phyloP scores from a whole-genome alignment of 306 rosid species.

The Corylus avellana region DNA sequence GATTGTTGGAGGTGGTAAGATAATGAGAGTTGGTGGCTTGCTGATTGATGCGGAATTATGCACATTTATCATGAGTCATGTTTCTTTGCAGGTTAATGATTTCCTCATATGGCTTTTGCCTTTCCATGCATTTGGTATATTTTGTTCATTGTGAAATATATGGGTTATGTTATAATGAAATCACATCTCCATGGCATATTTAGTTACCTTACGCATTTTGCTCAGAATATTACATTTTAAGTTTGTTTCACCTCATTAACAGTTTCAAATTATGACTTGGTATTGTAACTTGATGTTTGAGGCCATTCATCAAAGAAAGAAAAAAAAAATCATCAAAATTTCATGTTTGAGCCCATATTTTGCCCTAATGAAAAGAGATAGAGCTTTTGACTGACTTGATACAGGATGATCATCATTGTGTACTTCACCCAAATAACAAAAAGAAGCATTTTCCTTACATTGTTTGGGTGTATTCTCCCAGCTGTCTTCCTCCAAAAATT shows the following conservation, averaged over 20 bases:
- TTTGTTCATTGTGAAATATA: neutral
- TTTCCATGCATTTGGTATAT: neutral
- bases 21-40: slow-evolving; percentile 27
- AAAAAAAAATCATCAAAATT: neutral
- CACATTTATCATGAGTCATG: slow-evolving; percentile 4
- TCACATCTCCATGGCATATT: slow-evolving; percentile 6
- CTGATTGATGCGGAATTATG: slow-evolving; percentile 17
- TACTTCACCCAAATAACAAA: too few relatives aligned
- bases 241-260: neutral
- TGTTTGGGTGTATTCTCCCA: too few relatives aligned
- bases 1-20: slow-evolving; percentile 32
- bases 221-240: neutral
- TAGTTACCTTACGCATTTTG: neutral
- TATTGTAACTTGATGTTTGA: neutral
- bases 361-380: neutral
- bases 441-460: too few relatives aligned
- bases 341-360: neutral
- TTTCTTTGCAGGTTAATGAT: slow-evolving; percentile 22
- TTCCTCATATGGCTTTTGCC: slow-evolving; percentile 13
- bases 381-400: neutral
- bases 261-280: neutral
- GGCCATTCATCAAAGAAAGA: too few relatives aligned
- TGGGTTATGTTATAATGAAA: neutral
- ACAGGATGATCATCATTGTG: too few relatives aligned
- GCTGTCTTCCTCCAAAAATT: too few relatives aligned